Percentiles rank a stretch among this genome's conserved stretches.
Evolutionary conservation across 208 protist genomes (phyloP).

Genomic region (Herpetomonas samuelpessoai): DNA sequence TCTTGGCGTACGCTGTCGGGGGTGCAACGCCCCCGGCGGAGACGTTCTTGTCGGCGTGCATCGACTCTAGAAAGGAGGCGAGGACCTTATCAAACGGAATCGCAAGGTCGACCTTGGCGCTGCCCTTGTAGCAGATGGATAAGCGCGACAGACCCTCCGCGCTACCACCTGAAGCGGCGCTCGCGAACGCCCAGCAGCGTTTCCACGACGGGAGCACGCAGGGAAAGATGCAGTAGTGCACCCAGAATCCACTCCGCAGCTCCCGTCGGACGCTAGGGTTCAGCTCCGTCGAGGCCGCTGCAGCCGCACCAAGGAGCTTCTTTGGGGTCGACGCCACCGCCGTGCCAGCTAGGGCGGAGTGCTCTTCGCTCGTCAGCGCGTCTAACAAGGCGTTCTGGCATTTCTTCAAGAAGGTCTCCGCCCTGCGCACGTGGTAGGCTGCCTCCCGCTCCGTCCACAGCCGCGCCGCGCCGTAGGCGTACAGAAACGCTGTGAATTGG

Average conservation of each 20-base stretch:
- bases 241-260: constrained; percentile 55
- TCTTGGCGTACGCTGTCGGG: constrained; percentile 27
- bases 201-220: constrained; percentile 40
- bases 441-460: background rate
- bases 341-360: no score
- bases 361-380: no score
- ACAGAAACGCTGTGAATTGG: background rate
- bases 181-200: constrained; percentile 43
- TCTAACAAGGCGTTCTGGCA: background rate
- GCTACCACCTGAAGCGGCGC: constrained; percentile 17
- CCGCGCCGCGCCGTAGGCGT: background rate
- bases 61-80: constrained; percentile 9
- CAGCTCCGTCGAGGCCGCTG: constrained; percentile 8
- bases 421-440: background rate
- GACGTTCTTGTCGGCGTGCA: background rate
- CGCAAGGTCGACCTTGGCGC: constrained; percentile 11
- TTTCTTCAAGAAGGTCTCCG: background rate
- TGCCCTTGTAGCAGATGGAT: background rate
- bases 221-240: constrained; percentile 43
- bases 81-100: constrained; percentile 22
- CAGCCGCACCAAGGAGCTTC: constrained; percentile 13
- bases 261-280: background rate
- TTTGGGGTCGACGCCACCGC: no score
- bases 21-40: constrained; percentile 15
- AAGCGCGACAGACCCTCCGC: background rate